phyloP scores from a whole-genome alignment of 257 asterid genomes.

The Gentiana straminea region DNA sequence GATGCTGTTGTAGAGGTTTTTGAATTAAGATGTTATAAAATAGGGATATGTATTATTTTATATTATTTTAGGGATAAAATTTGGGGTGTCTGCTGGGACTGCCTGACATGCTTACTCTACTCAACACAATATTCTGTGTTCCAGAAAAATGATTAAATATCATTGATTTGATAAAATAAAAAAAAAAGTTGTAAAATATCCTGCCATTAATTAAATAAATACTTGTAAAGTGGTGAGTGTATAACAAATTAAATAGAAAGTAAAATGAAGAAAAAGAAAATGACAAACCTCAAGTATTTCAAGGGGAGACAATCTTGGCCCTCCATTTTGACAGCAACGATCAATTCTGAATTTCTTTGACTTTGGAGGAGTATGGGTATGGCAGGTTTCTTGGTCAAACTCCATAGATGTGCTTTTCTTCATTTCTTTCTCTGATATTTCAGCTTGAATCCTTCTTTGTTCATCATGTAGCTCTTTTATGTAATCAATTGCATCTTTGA shows the following conservation, averaged over 20 bases:
- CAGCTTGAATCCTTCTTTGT: constrained; percentile 42
- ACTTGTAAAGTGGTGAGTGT: not conserved
- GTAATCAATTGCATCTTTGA: constrained; percentile 78
- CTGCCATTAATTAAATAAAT: not conserved
- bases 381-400: constrained; percentile 28
- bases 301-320: constrained; percentile 33
- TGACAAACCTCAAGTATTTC: constrained; percentile 59
- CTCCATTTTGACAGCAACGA: constrained; percentile 16
- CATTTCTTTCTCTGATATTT: constrained; percentile 51
- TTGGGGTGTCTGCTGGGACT: too few species aligned
- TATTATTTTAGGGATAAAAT: too few species aligned
- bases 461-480: constrained; percentile 51
- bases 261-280: not conserved
- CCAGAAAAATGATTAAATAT: too few species aligned
- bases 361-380: constrained; percentile 9
- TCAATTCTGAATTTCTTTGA: constrained; percentile 43
- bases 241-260: not conserved
- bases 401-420: constrained; percentile 11
- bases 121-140: too few species aligned
- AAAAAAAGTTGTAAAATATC: not conserved
- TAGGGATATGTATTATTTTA: too few species aligned
- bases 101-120: too few species aligned
- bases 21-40: too few species aligned
- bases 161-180: too few species aligned
- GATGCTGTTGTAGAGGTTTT: too few species aligned